phyloP scores from a whole-genome alignment of 805 yeast species.

The Wickerhamomyces canadensis region DNA sequence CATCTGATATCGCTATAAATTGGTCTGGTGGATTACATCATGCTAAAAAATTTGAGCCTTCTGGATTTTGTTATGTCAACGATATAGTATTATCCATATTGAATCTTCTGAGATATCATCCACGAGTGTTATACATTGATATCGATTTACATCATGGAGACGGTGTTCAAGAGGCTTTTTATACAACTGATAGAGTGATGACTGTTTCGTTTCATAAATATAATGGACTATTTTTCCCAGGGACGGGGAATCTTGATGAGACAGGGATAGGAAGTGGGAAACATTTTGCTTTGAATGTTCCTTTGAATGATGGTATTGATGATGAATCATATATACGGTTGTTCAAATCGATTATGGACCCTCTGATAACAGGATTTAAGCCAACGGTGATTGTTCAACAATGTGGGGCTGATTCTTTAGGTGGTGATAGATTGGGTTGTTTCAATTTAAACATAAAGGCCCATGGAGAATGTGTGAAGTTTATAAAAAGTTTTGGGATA shows the following conservation, averaged over 20 bases:
- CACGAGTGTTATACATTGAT: slow-evolving; percentile 89
- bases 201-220: slow-evolving; percentile 94
- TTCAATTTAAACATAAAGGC: slow-evolving; percentile 89
- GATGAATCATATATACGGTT: slow-evolving; percentile 75
- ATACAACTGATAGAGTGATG: slow-evolving; percentile 93
- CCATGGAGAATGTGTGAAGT: slow-evolving; percentile 93
- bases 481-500: slow-evolving; percentile 79
- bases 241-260: slow-evolving; percentile 91
- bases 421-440: slow-evolving; percentile 90
- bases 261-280: slow-evolving; percentile 86
- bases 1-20: slow-evolving; percentile 90
- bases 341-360: slow-evolving; percentile 82
- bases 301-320: slow-evolving; percentile 91
- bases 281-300: slow-evolving; percentile 84
- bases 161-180: slow-evolving; percentile 96
- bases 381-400: slow-evolving; percentile 94
- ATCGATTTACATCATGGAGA: slow-evolving; percentile 97
- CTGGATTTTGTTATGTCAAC: slow-evolving; percentile 92
- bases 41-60: slow-evolving; percentile 91
- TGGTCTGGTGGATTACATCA: slow-evolving; percentile 98
- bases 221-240: slow-evolving; percentile 93
- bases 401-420: slow-evolving; percentile 95
- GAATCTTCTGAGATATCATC: slow-evolving; percentile 80
- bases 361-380: slow-evolving; percentile 84
- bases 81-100: slow-evolving; percentile 89